Evolutionary conservation across 225 moss, liverwort and hornwort species (phyloP).

Genomic region (Polytrichum formosum): DNA sequence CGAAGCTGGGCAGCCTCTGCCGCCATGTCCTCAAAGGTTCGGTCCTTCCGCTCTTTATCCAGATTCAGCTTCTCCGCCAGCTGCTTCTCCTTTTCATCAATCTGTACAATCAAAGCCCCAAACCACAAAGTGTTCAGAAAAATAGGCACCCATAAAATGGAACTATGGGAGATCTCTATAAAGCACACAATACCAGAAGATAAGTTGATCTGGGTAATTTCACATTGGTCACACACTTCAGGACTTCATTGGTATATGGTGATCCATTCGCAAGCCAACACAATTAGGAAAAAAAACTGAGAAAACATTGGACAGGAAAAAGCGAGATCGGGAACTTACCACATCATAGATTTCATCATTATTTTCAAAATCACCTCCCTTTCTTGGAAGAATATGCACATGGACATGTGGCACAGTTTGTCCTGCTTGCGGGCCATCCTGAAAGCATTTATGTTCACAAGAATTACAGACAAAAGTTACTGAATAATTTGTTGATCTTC

Average conservation of each 20-base stretch:
- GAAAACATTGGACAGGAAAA: too few species aligned
- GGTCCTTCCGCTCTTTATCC: constrained; percentile 82
- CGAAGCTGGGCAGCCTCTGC: constrained; percentile 80
- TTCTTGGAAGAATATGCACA: constrained; percentile 86
- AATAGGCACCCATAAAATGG: too few species aligned
- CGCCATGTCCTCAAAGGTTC: constrained; percentile 71
- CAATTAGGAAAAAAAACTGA: too few species aligned
- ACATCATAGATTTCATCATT: constrained; percentile 90
- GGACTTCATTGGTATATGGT: too few species aligned
- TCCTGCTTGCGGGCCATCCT: constrained; percentile 97
- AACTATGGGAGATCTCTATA: too few species aligned
- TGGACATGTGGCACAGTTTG: constrained; percentile 96
- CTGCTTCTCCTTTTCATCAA: constrained; percentile 82
- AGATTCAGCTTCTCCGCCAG: constrained; percentile 67
- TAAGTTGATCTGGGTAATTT: too few species aligned
- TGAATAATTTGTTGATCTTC: neutral
- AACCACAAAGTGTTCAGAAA: too few species aligned
- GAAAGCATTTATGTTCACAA: neutral
- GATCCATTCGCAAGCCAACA: too few species aligned
- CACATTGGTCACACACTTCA: too few species aligned
- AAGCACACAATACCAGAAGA: too few species aligned
- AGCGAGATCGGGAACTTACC: constrained; percentile 29
- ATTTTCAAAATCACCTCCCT: constrained; percentile 67
- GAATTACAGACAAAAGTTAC: too few species aligned
- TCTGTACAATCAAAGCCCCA: constrained; percentile 27